Percentiles rank a stretch among this genome's conserved stretches.
These are phyloP conservation scores for Dryadomyces sulphureus DNA, from an alignment of 2,329 filamentous ascomycete species.

Conservation along the genomic window DNA sequence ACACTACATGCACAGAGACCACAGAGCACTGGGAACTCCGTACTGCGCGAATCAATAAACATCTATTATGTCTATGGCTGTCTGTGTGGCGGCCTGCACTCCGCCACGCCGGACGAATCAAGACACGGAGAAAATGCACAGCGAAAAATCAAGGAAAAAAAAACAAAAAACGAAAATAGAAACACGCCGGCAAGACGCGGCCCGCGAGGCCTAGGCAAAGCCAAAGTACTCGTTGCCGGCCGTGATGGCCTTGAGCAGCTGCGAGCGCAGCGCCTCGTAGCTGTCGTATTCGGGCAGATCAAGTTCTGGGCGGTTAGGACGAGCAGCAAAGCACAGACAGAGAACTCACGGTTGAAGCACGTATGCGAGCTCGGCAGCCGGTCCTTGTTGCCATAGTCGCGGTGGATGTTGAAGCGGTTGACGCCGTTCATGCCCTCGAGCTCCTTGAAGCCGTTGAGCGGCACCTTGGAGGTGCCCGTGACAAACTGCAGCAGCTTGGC, in stretches of 20 bases:
- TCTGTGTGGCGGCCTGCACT: conserved; percentile 6
- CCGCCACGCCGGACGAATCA: neutral
- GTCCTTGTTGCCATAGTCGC: conserved; percentile 93
- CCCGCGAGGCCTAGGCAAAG: conserved; percentile 80
- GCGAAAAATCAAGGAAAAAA: neutral
- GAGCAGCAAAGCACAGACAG: neutral
- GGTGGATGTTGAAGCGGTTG: conserved; percentile 96
- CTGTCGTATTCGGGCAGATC: conserved; percentile 96
- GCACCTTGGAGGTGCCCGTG: conserved; percentile 95
- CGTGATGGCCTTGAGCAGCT: conserved; percentile 92
- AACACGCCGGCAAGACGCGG: neutral
- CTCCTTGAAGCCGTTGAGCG: conserved; percentile 96
- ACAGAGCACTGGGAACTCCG: neutral
- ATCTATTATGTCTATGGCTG: neutral
- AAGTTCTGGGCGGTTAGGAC: conserved; percentile 48
- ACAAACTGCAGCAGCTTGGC: conserved; percentile 97
- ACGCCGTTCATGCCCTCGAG: conserved; percentile 98
- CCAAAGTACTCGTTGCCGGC: conserved; percentile 95
- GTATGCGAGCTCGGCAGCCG: conserved; percentile 92
- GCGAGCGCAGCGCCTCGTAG: conserved; percentile 78
- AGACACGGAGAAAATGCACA: neutral
- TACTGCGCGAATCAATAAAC: no score
- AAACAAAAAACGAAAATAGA: neutral
- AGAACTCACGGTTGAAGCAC: conserved; percentile 90
- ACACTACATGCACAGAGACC: no score